phyloP scores from a whole-genome alignment of 1,139 yeast species.

The Yamadazyma friedrichii region DNA sequence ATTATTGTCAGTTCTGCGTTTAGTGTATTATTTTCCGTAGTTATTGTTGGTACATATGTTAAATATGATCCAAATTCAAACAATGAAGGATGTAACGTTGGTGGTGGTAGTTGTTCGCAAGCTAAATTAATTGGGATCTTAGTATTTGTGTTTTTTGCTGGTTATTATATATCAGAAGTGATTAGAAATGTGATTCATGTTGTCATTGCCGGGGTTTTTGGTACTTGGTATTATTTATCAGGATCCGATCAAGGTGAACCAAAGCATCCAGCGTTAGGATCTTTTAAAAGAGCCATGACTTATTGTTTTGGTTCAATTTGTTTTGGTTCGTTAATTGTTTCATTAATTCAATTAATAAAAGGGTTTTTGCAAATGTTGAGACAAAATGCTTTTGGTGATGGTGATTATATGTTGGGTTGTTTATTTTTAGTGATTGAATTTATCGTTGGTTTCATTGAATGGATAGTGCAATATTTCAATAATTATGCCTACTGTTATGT shows the following conservation, averaged over 20 bases:
- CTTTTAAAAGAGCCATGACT: constrained; percentile 79
- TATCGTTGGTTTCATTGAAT: constrained; percentile 64
- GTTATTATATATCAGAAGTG: constrained; percentile 83
- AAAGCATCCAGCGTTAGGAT: constrained; percentile 74
- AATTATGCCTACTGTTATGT: constrained; percentile 87
- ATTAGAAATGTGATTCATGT: constrained; percentile 82
- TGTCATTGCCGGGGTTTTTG: constrained; percentile 81
- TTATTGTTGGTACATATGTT: constrained; percentile 73
- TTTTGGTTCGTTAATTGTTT: constrained; percentile 81
- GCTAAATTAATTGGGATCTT: constrained; percentile 64
- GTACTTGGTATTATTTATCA: constrained; percentile 86
- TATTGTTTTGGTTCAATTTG: constrained; percentile 90
- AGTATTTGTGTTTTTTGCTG: constrained; percentile 79
- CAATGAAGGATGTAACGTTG: constrained; percentile 39
- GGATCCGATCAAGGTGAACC: constrained; percentile 82
- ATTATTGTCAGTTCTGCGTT: constrained; percentile 64
- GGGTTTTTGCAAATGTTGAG: constrained; percentile 49
- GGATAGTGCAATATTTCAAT: constrained; percentile 84
- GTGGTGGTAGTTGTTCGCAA: constrained; percentile 68
- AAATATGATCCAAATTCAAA: constrained; percentile 52
- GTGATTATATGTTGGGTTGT: constrained; percentile 54
- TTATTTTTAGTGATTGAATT: constrained; percentile 58
- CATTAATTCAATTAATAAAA: constrained; percentile 62
- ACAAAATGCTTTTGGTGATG: constrained; percentile 54
- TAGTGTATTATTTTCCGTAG: constrained; percentile 62